phyloP scores from a whole-genome alignment of 768 basidiomycete genomes.

The Lactifluus pinguis region DNA sequence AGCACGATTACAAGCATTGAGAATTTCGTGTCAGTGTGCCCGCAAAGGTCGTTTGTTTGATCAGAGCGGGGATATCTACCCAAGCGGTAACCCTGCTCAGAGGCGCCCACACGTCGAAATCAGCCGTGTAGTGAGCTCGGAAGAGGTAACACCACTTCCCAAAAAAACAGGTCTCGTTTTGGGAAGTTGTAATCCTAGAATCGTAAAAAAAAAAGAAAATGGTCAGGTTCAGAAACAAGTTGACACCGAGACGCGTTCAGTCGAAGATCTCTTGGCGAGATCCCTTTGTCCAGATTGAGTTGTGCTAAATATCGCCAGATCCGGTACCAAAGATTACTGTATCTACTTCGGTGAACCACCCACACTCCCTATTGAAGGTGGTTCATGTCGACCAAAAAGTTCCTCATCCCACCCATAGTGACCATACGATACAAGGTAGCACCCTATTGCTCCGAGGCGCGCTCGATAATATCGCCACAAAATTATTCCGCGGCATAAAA shows the following conservation, averaged over 20 bases:
- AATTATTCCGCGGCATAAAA: slow-evolving; percentile 3
- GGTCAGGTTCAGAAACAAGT: background rate
- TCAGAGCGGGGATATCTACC: background rate
- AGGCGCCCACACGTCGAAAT: background rate
- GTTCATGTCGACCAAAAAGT: no score
- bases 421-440: no score
- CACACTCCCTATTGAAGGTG: no score
- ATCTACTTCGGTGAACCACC: no score
- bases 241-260: slow-evolving; percentile 12
- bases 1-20: no score
- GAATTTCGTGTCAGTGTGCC: background rate
- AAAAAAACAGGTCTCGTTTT: background rate
- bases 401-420: no score
- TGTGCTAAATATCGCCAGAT: slow-evolving; percentile 8
- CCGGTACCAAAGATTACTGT: background rate
- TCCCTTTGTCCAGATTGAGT: slow-evolving; percentile 4
- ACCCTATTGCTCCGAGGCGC: background rate
- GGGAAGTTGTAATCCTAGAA: background rate
- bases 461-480: slow-evolving; percentile 4
- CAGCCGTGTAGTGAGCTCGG: no score
- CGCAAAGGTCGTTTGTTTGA: background rate
- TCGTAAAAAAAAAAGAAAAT: background rate
- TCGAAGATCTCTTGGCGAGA: slow-evolving; percentile 11
- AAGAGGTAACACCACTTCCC: no score
- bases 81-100: background rate